phyloP scores from a whole-genome alignment of 2,329 filamentous ascomycete genomes.

The Phyllosticta citribraziliensis region DNA sequence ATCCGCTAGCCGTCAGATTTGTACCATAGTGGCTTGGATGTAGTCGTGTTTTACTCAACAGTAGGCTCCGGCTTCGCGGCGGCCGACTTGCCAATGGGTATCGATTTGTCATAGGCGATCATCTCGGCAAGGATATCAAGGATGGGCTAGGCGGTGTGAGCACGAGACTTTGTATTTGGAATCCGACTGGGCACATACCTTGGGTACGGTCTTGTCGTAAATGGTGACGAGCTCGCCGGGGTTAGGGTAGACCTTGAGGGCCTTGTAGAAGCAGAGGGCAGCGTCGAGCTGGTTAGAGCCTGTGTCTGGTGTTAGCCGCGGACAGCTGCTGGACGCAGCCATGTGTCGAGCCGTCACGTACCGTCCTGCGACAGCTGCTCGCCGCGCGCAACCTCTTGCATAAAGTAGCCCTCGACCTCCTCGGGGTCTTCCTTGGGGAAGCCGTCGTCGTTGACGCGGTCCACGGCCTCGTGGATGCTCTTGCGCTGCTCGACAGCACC shows the following conservation, averaged over 20 bases:
- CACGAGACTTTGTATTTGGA: not conserved
- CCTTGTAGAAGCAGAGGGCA: conserved; percentile 94
- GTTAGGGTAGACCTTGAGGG: conserved; percentile 94
- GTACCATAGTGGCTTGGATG: not conserved
- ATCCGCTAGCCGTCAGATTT: not conserved
- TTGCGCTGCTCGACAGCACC: conserved; percentile 58
- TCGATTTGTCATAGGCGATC: conserved; percentile 79
- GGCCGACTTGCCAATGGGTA: conserved; percentile 18
- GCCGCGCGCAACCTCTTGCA: conserved; percentile 84
- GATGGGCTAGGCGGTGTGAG: conserved; percentile 52
- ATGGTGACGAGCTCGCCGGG: conserved; percentile 88
- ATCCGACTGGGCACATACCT: conserved; percentile 46
- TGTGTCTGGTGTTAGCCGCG: conserved; percentile 21
- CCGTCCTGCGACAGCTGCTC: conserved; percentile 76
- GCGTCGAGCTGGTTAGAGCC: conserved; percentile 67
- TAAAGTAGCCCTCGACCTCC: conserved; percentile 93
- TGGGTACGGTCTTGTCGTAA: conserved; percentile 97
- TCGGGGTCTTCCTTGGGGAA: conserved; percentile 76
- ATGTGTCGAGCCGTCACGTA: conserved; percentile 24
- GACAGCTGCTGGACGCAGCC: not conserved
- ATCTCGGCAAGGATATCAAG: conserved; percentile 95
- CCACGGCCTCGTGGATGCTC: conserved; percentile 64
- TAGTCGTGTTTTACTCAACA: conserved; percentile 3
- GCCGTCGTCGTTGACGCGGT: conserved; percentile 78
- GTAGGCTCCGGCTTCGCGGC: not conserved